phyloP scores from a whole-genome alignment of 2,329 filamentous ascomycete genomes.

The Pseudogymnoascus destructans region DNA sequence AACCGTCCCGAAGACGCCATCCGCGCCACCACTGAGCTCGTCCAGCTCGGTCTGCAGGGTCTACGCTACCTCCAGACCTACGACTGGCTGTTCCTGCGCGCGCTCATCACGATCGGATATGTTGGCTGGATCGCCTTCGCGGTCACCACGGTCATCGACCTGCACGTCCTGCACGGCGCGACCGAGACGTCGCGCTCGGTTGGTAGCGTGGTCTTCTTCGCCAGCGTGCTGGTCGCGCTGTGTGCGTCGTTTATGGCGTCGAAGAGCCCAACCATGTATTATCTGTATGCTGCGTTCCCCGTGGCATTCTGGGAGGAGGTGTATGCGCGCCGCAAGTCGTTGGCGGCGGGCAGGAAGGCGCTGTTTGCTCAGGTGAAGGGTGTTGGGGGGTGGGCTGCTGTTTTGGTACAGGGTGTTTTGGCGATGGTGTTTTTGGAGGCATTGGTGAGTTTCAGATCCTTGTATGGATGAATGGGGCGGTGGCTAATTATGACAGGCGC shows the following conservation, averaged over 20 bases:
- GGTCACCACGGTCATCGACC: conserved; percentile 73
- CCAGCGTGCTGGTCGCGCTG: conserved; percentile 58
- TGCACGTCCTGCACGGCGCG: conserved; percentile 68
- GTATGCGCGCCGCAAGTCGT: conserved; percentile 59
- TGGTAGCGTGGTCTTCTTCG: conserved; percentile 52
- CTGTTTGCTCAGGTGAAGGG: conserved; percentile 59
- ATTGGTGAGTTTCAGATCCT: conserved; percentile 40
- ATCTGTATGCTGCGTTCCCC: conserved; percentile 83
- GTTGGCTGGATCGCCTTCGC: conserved; percentile 93
- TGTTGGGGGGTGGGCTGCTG: conserved; percentile 39
- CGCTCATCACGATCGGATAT: conserved; percentile 80
- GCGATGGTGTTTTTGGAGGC: conserved; percentile 70
- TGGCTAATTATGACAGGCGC: conserved; percentile 41
- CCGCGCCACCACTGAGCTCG: conserved; percentile 59
- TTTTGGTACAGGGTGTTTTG: conserved; percentile 48
- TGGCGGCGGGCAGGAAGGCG: conserved; percentile 51
- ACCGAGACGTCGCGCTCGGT: conserved; percentile 50
- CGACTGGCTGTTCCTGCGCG: conserved; percentile 90
- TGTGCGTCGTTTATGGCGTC: conserved; percentile 73
- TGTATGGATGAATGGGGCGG: neutral
- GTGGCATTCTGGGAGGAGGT: conserved; percentile 96
- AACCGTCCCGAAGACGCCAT: conserved; percentile 67
- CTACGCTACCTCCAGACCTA: conserved; percentile 93
- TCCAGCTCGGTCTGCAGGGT: conserved; percentile 65
- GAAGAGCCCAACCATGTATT: conserved; percentile 71